Conservation (phyloP, 75 land plant genomes). For the Pseudotsuga menziesii region DNA sequence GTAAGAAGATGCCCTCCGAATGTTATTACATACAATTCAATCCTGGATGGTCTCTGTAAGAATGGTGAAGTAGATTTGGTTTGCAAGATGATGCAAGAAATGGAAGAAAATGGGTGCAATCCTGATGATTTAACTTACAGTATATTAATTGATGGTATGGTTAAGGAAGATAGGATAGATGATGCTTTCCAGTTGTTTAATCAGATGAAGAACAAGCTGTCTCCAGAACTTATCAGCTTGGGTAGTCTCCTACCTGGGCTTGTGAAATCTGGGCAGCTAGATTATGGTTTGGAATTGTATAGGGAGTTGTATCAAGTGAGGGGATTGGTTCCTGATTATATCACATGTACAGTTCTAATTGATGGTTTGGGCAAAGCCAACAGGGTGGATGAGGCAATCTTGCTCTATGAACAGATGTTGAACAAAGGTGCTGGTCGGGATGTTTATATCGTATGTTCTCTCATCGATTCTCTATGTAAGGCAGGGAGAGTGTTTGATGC, state of each 20-base stretch:
- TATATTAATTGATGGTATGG: constrained; percentile 60
- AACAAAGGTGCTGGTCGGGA: constrained; percentile 21
- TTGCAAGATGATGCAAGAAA: constrained; percentile 37
- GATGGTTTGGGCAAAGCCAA: constrained; percentile 37
- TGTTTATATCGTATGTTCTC: constrained; percentile 45
- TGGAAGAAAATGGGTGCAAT: constrained; percentile 42
- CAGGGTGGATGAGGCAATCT: constrained; percentile 24
- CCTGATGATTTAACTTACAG: constrained; percentile 84
- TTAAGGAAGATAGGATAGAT: constrained; percentile 43
- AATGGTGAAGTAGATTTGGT: constrained; percentile 57
- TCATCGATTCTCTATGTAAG: constrained; percentile 42
- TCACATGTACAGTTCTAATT: constrained; percentile 44
- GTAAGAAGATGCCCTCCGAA: constrained; percentile 41
- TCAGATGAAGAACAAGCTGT: constrained; percentile 58
- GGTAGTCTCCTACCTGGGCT: constrained; percentile 59
- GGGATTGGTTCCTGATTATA: constrained; percentile 13
- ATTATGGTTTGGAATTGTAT: constrained; percentile 45
- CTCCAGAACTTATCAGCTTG: constrained; percentile 62
- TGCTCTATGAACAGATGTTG: constrained; percentile 38
- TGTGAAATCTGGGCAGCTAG: constrained; percentile 46
- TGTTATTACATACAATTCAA: constrained; percentile 58
- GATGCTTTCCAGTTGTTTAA: constrained; percentile 65
- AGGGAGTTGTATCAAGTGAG: constrained; percentile 18
- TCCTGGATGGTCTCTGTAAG: constrained; percentile 65
- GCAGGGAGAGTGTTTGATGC: constrained; percentile 43